Conservation (phyloP, 2,329 filamentous ascomycete genomes). For the Neonectria magnoliae region DNA sequence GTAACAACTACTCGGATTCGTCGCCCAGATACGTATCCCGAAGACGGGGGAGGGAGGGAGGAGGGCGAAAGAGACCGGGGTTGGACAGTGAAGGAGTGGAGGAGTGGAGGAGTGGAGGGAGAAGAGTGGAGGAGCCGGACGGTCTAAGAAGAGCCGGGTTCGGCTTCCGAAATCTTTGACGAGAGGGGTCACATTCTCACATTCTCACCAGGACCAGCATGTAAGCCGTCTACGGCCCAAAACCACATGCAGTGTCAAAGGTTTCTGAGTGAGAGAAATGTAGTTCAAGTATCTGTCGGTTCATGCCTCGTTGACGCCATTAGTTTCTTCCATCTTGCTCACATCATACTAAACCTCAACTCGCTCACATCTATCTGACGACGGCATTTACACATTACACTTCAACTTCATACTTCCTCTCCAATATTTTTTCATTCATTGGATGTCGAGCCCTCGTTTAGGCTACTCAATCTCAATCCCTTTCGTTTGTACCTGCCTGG, state of each 20-base stretch:
- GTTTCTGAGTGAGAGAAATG: background rate
- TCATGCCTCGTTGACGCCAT: background rate
- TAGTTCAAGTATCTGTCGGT: background rate
- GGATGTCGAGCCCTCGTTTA: constrained; percentile 37
- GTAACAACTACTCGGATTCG: background rate
- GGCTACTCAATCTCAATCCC: constrained; percentile 40
- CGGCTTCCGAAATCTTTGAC: constrained; percentile 20
- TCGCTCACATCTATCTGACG: too few species aligned
- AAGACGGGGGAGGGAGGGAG: background rate
- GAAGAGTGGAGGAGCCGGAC: background rate
- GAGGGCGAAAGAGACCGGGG: background rate
- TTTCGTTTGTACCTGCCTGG: constrained; percentile 32
- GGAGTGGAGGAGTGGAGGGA: background rate
- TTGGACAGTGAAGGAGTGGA: background rate
- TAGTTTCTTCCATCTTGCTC: background rate
- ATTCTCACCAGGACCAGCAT: too few species aligned
- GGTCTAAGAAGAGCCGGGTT: constrained; percentile 17
- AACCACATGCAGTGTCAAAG: background rate
- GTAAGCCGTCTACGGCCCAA: background rate
- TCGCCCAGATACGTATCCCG: background rate
- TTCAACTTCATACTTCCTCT: constrained; percentile 10
- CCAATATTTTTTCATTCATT: constrained; percentile 39
- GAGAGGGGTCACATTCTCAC: background rate
- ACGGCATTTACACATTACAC: background rate
- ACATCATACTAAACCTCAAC: too few species aligned